Evolutionary conservation across 208 protist genomes (phyloP).

Genomic region (Leishmania amazonensis): DNA sequence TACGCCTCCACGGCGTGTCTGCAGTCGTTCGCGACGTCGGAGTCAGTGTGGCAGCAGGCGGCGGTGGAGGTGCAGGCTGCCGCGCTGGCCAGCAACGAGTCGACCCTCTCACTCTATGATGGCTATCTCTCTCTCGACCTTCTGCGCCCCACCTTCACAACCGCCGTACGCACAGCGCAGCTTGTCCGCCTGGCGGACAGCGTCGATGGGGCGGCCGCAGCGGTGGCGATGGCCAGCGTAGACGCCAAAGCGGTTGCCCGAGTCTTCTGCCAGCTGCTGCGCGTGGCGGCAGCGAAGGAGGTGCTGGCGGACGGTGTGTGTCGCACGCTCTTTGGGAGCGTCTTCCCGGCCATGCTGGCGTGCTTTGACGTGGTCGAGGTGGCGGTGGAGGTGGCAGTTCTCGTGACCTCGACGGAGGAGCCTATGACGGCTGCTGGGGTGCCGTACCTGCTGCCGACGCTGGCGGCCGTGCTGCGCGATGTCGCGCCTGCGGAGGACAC

Average conservation of each 20-base stretch:
- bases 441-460: constrained; percentile 55
- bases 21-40: constrained; percentile 39
- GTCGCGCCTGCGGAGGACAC: constrained; percentile 31
- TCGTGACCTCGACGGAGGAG: constrained; percentile 11
- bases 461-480: constrained; percentile 63
- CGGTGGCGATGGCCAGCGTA: constrained; percentile 22
- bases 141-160: constrained; percentile 52
- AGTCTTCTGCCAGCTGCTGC: constrained; percentile 50
- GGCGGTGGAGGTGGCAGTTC: constrained; percentile 27
- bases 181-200: constrained; percentile 69
- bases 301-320: constrained; percentile 34
- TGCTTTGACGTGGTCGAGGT: constrained; percentile 26
- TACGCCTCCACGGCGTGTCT: constrained; percentile 57
- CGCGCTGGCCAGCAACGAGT: constrained; percentile 14
- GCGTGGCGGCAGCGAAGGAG: constrained; percentile 39
- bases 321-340: constrained; percentile 36
- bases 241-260: constrained; percentile 31
- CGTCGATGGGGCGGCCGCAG: constrained; percentile 31
- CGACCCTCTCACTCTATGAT: constrained; percentile 45
- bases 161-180: constrained; percentile 74
- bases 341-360: constrained; percentile 41
- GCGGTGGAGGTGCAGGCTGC: constrained; percentile 24
- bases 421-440: constrained; percentile 5
- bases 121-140: constrained; percentile 57
- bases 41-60: constrained; percentile 49